Conservation (phyloP, 2,329 filamentous ascomycete species). For the Penicillium occitanis region DNA sequence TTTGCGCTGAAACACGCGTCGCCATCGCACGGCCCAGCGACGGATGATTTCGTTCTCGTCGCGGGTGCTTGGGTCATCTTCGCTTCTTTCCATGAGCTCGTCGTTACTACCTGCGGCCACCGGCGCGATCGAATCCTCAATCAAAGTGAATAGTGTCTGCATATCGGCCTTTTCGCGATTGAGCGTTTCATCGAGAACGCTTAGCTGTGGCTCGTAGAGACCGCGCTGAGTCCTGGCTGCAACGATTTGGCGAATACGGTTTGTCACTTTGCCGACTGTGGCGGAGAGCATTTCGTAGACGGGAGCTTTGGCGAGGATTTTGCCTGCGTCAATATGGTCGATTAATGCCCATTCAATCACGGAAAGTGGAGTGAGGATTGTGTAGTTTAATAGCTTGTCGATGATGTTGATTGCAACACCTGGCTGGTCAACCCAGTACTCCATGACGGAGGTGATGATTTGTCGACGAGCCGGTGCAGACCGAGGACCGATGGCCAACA, state of each 20-base stretch:
- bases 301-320: constrained; percentile 69
- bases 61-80: constrained; percentile 49
- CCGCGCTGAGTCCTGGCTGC: constrained; percentile 59
- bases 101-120: constrained; percentile 75
- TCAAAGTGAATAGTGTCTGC: constrained; percentile 74
- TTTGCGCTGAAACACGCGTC: constrained; percentile 78
- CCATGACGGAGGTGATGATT: constrained; percentile 85
- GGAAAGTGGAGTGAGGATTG: constrained; percentile 79
- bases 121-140: constrained; percentile 72
- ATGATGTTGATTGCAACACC: constrained; percentile 89
- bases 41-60: constrained; percentile 65
- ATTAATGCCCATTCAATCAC: constrained; percentile 89
- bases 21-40: constrained; percentile 83
- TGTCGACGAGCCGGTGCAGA: constrained; percentile 77
- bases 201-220: constrained; percentile 54
- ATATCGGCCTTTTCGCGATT: constrained; percentile 70
- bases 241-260: constrained; percentile 78
- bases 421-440: constrained; percentile 90
- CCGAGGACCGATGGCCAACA: constrained; percentile 73
- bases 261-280: constrained; percentile 87
- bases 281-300: constrained; percentile 87
- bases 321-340: constrained; percentile 63
- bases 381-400: constrained; percentile 96
- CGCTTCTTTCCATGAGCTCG: constrained; percentile 66
- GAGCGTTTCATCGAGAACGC: constrained; percentile 65